Evolutionary conservation across 192 early-diverging fungal species (phyloP), one percentile per base, ranked within the genome.

Genomic region (Podila verticillata): DNA sequence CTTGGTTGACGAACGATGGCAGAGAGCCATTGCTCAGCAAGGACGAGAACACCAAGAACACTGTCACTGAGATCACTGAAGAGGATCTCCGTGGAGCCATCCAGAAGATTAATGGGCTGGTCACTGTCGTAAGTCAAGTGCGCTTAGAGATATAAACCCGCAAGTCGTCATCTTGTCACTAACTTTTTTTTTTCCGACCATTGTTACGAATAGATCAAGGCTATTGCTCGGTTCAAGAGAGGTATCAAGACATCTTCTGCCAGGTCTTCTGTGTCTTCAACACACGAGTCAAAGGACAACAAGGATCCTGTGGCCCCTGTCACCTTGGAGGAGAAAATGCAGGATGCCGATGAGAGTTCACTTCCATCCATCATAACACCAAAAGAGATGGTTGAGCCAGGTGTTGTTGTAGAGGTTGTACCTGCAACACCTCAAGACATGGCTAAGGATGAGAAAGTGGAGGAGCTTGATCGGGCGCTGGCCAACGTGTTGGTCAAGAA

Each of bases 1-100:
- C 92, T 6, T 99, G 96, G 96, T 84, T 98, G 8, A 98, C 96
- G 1, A 74, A 91, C 49, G 57, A 87, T 73, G 93, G 90, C 70
- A 79, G 61, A 15, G 82, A 83, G 7, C 83, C 84, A 7, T 84
- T 98, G 51, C 87, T 92, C 7, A 74, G 82, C 56, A 93, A 90
- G 70, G 89, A 92, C 61, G 89, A 92, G 54, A 98, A 98, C 86
- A 93, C 91, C 70, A 70, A 75, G 47, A 85, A 85, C 31, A 69
- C 90, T 34, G 90, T 98, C 17, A 88, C 87, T 8, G 89, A 95
- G 34, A 87, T 98, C 63, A 99, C 97, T 0, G 92, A 96, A 65
- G 92, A 94, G 63, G 97, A 99, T 61, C 81, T 96, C 26, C 79
- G 87, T 24, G 83, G 84, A 67, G 95, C 94, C 28, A 90, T 98